Conservation (phyloP, 2,329 filamentous ascomycete genomes). For the Alternaria dauci region DNA sequence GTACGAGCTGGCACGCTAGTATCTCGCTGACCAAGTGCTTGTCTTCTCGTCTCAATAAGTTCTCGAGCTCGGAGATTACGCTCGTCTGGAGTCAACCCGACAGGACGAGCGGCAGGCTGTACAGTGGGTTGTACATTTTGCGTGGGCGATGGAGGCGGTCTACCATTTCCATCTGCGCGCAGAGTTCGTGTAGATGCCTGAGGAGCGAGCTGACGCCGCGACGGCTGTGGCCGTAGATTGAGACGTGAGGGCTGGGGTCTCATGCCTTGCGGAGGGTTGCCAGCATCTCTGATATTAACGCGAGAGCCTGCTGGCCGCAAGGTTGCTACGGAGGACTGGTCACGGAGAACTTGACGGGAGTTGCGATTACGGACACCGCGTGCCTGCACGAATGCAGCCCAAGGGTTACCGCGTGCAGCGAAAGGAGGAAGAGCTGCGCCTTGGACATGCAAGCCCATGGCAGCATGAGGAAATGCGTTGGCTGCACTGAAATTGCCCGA, state of each 20-base stretch:
- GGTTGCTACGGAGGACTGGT: conserved; percentile 52
- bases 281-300: conserved; percentile 45
- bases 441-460: conserved; percentile 46
- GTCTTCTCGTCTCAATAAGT: conserved; percentile 47
- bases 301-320: conserved; percentile 46
- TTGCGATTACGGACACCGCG: conserved; percentile 37
- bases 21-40: conserved; percentile 40
- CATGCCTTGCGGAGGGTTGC: conserved; percentile 35
- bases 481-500: conserved; percentile 45
- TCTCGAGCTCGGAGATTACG: conserved; percentile 46
- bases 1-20: conserved; percentile 40
- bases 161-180: conserved; percentile 44
- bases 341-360: conserved; percentile 47
- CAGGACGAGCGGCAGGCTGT: conserved; percentile 33
- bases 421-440: conserved; percentile 42
- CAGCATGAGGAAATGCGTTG: conserved; percentile 40
- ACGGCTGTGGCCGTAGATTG: conserved; percentile 48
- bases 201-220: conserved; percentile 44
- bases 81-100: conserved; percentile 46
- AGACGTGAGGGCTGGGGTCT: conserved; percentile 49
- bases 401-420: conserved; percentile 47
- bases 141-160: conserved; percentile 40
- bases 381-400: conserved; percentile 47
- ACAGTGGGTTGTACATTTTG: conserved; percentile 24
- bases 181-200: conserved; percentile 50